Evolutionary conservation across 2,329 filamentous ascomycete species (phyloP).

Genomic region (Fusarium continuum): DNA sequence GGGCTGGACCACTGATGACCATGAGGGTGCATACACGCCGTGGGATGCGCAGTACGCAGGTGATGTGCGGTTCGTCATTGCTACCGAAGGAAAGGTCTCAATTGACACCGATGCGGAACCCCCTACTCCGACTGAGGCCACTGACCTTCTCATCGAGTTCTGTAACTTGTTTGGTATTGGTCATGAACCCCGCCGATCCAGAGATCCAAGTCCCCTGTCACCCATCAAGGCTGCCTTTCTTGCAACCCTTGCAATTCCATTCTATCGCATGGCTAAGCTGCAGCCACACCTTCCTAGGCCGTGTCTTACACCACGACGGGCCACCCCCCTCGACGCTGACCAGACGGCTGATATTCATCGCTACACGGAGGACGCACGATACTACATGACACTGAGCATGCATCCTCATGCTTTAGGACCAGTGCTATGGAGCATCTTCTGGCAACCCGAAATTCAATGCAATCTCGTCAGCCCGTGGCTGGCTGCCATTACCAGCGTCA

Average conservation of each 20-base stretch:
- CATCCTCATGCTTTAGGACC: slow-evolving; percentile 40
- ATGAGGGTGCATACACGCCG: slow-evolving; percentile 30
- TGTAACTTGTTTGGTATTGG: slow-evolving; percentile 41
- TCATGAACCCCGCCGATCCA: slow-evolving; percentile 22
- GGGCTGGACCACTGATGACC: slow-evolving; percentile 35
- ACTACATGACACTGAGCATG: slow-evolving; percentile 48
- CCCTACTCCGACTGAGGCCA: slow-evolving; percentile 33
- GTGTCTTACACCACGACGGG: slow-evolving; percentile 10
- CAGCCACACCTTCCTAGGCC: slow-evolving; percentile 37
- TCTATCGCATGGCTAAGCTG: slow-evolving; percentile 42
- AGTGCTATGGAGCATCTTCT: slow-evolving; percentile 46
- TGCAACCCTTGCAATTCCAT: slow-evolving; percentile 40
- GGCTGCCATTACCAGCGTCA: slow-evolving; percentile 34
- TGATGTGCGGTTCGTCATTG: slow-evolving; percentile 33
- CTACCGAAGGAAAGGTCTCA: slow-evolving; percentile 29
- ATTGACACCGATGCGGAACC: slow-evolving; percentile 24
- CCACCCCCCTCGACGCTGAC: slow-evolving; percentile 4
- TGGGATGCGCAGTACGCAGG: slow-evolving; percentile 34
- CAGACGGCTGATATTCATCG: slow-evolving; percentile 25
- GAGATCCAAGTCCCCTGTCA: slow-evolving; percentile 22
- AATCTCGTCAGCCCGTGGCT: slow-evolving; percentile 47
- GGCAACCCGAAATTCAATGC: slow-evolving; percentile 45
- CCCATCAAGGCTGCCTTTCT: slow-evolving; percentile 42
- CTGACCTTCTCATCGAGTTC: slow-evolving; percentile 40
- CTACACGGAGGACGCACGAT: slow-evolving; percentile 36